Conservation (phyloP, 306 rosid species). For the Castanea sativa region DNA sequence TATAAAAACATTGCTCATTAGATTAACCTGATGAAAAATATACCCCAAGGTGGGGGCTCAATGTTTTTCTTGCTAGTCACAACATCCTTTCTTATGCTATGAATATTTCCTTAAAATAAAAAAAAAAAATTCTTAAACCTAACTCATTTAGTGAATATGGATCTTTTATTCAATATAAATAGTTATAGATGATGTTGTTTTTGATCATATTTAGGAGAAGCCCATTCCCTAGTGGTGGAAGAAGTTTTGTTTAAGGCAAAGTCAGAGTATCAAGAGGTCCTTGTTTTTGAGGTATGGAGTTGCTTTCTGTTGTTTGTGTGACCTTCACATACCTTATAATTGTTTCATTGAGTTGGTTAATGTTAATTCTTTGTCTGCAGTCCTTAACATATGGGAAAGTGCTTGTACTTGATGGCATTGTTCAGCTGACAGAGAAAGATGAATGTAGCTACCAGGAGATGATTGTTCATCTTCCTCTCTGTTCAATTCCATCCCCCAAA, state of each 20-base stretch:
- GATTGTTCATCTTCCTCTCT: constrained; percentile 96
- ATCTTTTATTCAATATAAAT: not conserved
- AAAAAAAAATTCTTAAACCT: not conserved
- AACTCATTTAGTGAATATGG: constrained; percentile 6
- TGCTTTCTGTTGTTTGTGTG: constrained; percentile 3
- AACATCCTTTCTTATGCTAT: not conserved
- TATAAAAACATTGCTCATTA: not conserved
- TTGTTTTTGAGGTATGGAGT: constrained; percentile 79
- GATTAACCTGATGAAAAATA: not conserved
- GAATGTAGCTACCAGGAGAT: constrained; percentile 99
- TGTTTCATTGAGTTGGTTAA: constrained; percentile 11
- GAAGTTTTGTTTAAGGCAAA: constrained; percentile 61
- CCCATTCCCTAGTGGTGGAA: constrained; percentile 79
- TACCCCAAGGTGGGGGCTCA: not conserved
- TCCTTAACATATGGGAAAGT: constrained; percentile 84
- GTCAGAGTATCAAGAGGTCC: constrained; percentile 86
- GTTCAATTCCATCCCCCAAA: constrained; percentile 85
- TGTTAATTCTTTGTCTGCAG: constrained; percentile 41
- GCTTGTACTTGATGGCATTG: constrained; percentile 96
- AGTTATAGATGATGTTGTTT: constrained; percentile 13
- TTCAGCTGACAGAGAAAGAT: constrained; percentile 93
- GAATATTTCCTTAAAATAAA: not conserved
- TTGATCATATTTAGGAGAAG: constrained; percentile 64
- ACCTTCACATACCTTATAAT: not conserved
- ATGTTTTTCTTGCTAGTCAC: not conserved